Conservation (phyloP, 345 rosid species). For the Stellera chamaejasme region DNA sequence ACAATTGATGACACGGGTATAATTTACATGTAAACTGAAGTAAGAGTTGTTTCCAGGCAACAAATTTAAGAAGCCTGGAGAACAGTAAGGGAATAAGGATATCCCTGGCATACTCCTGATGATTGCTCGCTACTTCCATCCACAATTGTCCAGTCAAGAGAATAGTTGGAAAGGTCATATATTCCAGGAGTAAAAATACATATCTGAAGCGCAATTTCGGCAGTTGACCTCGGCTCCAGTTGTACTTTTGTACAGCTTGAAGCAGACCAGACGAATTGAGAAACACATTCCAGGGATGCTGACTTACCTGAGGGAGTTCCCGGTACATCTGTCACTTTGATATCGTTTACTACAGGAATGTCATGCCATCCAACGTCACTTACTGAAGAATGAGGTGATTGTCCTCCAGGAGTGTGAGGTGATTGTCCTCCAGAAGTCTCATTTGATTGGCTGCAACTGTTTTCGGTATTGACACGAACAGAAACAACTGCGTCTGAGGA, state of each 20-base stretch:
- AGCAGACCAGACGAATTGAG: slow-evolving; percentile 77
- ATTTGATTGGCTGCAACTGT: slow-evolving; percentile 16
- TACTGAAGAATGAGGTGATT: slow-evolving; percentile 22
- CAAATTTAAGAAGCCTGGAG: slow-evolving; percentile 41
- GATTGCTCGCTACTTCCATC: slow-evolving; percentile 26
- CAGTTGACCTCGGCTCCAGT: slow-evolving; percentile 48
- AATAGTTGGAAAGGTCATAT: slow-evolving; percentile 71
- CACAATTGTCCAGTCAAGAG: slow-evolving; percentile 55
- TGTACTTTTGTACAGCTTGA: slow-evolving; percentile 53
- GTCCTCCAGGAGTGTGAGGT: slow-evolving; percentile 8
- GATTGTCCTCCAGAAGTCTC: slow-evolving; percentile 14
- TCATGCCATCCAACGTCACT: slow-evolving; percentile 64
- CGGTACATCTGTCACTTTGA: slow-evolving; percentile 38
- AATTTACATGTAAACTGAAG: background rate
- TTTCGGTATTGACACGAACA: slow-evolving; percentile 35
- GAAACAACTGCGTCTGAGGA: slow-evolving; percentile 38
- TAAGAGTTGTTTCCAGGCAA: too few species aligned
- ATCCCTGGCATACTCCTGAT: slow-evolving; percentile 64
- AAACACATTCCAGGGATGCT: slow-evolving; percentile 37
- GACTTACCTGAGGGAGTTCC: slow-evolving; percentile 23
- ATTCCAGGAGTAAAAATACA: slow-evolving; percentile 71
- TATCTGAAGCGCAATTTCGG: slow-evolving; percentile 55
- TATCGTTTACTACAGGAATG: slow-evolving; percentile 33
- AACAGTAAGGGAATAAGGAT: slow-evolving; percentile 61
- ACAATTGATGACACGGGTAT: background rate